Evolutionary conservation across 495 filamentous ascomycete species (phyloP).

Genomic region (Xylaria sp.): DNA sequence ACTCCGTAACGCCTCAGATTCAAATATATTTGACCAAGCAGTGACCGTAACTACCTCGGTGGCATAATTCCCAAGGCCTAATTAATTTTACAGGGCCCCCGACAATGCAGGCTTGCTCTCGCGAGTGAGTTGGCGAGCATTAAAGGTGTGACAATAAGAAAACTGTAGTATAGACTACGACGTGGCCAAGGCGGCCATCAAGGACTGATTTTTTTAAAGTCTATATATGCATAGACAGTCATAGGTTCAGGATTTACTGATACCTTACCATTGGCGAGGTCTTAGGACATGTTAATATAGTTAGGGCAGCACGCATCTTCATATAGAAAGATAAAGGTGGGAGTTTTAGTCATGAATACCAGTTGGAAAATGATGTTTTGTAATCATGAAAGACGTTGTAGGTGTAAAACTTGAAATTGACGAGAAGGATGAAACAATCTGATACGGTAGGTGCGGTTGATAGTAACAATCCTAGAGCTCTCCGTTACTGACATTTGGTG

Average conservation of each 20-base stretch:
- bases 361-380: background rate
- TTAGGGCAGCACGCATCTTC: background rate
- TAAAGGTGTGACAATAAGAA: background rate
- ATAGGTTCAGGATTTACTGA: conserved; percentile 28
- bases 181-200: conserved; percentile 39
- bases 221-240: conserved; percentile 19
- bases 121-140: background rate
- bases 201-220: conserved; percentile 32
- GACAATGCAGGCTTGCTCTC: background rate
- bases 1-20: background rate
- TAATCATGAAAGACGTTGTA: background rate
- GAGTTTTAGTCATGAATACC: background rate
- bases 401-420: background rate
- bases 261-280: background rate
- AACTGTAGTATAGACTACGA: conserved; percentile 27
- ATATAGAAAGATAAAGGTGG: background rate
- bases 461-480: background rate
- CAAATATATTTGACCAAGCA: background rate
- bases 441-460: conserved; percentile 9
- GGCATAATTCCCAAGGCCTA: background rate
- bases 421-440: conserved; percentile 20
- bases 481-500: conserved; percentile 4
- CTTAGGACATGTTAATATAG: background rate
- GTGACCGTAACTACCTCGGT: background rate
- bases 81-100: background rate